Evolutionary conservation across 495 filamentous ascomycete genomes (phyloP).

Genomic region (Talaromyces thailandensis): DNA sequence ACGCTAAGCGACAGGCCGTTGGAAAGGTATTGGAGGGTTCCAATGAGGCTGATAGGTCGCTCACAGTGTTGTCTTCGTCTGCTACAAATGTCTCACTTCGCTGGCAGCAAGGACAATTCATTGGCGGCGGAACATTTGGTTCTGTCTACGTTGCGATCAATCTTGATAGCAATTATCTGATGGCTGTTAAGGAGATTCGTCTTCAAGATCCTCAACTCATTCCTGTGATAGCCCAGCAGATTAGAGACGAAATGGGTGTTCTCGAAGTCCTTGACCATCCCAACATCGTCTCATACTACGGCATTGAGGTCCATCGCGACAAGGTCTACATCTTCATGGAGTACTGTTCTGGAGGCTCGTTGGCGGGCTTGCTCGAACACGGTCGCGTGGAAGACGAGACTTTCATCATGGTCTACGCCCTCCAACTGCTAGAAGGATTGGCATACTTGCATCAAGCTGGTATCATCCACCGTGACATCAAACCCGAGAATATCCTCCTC

Average conservation of each 20-base stretch:
- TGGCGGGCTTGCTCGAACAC: constrained; percentile 87
- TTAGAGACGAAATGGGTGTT: constrained; percentile 94
- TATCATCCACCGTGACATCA: constrained; percentile 96
- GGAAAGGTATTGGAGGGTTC: constrained; percentile 87
- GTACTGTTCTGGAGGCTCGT: constrained; percentile 89
- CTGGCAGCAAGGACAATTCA: constrained; percentile 97
- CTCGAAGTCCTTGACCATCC: constrained; percentile 92
- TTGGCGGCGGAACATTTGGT: constrained; percentile 94
- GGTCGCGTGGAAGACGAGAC: constrained; percentile 97
- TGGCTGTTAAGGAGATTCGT: constrained; percentile 98
- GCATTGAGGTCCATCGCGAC: constrained; percentile 95
- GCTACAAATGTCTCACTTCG: constrained; percentile 89
- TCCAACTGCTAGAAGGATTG: constrained; percentile 91
- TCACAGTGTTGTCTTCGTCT: constrained; percentile 86
- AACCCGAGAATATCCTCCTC: constrained; percentile 96
- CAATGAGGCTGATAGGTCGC: constrained; percentile 88
- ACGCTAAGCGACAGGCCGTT: constrained; percentile 81
- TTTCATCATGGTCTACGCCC: constrained; percentile 93
- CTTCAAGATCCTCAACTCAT: constrained; percentile 95
- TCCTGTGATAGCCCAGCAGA: constrained; percentile 84
- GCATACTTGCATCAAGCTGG: constrained; percentile 85
- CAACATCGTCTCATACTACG: constrained; percentile 95
- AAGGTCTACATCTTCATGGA: constrained; percentile 99
- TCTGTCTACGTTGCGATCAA: constrained; percentile 97
- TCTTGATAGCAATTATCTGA: constrained; percentile 85